These are phyloP conservation scores for Phanerochaete carnosa DNA, from an alignment of 768 basidiomycete genomes.

Conservation along the genomic window DNA sequence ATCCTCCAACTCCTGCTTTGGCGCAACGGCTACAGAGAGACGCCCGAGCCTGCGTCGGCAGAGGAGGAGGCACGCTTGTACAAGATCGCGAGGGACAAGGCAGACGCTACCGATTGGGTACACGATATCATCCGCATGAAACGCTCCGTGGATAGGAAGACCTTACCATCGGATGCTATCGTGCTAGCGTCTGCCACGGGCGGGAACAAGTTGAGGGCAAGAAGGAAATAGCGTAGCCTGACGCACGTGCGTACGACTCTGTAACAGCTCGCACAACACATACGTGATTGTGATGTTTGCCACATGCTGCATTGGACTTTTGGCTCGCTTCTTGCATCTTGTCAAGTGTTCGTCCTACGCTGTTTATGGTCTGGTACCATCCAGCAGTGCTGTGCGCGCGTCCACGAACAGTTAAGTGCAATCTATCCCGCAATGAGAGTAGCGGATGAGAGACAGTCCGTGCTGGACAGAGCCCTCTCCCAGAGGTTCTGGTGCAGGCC, in stretches of 20 bases:
- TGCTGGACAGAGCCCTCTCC: no score
- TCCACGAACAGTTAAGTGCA: no score
- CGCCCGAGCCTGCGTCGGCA: conserved; percentile 42
- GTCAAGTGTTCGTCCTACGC: background rate
- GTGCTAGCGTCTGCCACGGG: background rate
- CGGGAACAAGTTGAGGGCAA: background rate
- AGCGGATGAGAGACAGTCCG: no score
- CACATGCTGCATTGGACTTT: background rate
- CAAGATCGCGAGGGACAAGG: conserved; percentile 41
- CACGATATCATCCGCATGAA: conserved; percentile 49
- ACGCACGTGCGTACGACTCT: no score
- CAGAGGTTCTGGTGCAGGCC: no score
- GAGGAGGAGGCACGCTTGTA: conserved; percentile 58
- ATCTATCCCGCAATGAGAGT: no score
- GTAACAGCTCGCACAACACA: background rate
- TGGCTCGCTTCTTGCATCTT: background rate
- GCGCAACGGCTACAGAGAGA: conserved; percentile 58
- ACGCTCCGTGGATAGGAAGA: conserved; percentile 21
- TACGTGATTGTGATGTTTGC: background rate
- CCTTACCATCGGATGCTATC: conserved; percentile 10
- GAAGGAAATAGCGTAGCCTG: background rate
- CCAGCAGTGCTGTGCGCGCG: no score
- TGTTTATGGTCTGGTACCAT: no score
- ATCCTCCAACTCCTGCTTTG: conserved; percentile 73
- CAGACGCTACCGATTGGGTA: conserved; percentile 66